Evolutionary conservation across 768 basidiomycete species (phyloP).

Genomic region (Mycena epipterygia): DNA sequence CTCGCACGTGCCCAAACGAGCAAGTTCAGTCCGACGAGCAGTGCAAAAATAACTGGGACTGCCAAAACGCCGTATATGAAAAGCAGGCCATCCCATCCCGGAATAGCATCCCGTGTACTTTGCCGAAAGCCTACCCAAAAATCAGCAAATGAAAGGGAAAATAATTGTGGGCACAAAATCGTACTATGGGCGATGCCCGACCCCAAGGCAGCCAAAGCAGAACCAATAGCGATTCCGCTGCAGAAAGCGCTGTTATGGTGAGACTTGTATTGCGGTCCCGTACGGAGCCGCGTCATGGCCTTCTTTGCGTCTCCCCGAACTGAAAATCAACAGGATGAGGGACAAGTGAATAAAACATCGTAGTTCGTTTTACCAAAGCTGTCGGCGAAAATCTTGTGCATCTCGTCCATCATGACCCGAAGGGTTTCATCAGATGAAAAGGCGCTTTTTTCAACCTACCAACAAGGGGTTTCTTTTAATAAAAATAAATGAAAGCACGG

Average conservation of each 20-base stretch:
- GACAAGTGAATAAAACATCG: not conserved
- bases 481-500: not conserved
- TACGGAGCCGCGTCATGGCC: constrained; percentile 77
- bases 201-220: constrained; percentile 76
- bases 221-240: constrained; percentile 79
- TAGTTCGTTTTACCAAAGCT: constrained; percentile 74
- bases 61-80: constrained; percentile 83
- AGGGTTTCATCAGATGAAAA: constrained; percentile 77
- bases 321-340: constrained; percentile 30
- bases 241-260: constrained; percentile 83
- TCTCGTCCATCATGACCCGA: constrained; percentile 76
- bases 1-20: constrained; percentile 79
- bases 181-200: constrained; percentile 74
- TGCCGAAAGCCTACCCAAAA: constrained; percentile 64
- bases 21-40: constrained; percentile 87
- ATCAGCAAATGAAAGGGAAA: not conserved
- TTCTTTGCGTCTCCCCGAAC: constrained; percentile 81
- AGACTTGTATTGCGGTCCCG: constrained; percentile 61
- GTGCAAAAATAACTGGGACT: constrained; percentile 79
- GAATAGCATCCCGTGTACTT: constrained; percentile 66
- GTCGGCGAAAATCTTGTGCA: constrained; percentile 82
- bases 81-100: constrained; percentile 80
- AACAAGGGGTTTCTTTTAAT: not conserved
- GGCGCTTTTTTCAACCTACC: constrained; percentile 74
- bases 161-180: not conserved